A percentile compares a stretch with the other conserved stretches of the same genome.
phyloP scores from a whole-genome alignment of 768 basidiomycete species.

The Suillus americanus region DNA sequence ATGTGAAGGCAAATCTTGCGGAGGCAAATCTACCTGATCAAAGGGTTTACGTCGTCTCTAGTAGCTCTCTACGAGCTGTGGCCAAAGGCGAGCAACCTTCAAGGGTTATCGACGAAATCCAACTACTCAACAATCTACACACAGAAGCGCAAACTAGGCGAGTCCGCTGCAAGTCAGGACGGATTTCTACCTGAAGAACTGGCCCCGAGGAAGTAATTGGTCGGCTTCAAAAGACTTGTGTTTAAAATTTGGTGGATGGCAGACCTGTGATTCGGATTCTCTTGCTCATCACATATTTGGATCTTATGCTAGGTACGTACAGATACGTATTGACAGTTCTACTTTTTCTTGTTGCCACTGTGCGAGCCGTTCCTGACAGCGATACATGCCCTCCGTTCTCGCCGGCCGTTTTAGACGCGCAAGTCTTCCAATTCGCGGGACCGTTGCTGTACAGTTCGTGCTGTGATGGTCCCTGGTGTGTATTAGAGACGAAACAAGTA shows the following conservation, averaged over 20 bases:
- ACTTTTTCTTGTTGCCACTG: background rate
- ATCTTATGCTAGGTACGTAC: background rate
- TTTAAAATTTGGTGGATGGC: background rate
- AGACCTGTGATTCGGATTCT: background rate
- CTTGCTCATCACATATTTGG: background rate
- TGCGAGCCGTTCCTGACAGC: background rate
- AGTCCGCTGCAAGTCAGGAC: background rate
- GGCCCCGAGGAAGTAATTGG: background rate
- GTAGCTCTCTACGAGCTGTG: conserved; percentile 10
- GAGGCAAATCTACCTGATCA: conserved; percentile 17
- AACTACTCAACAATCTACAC: conserved; percentile 13
- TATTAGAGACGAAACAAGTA: too few relatives aligned
- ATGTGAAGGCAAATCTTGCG: conserved; percentile 13
- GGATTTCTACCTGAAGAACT: background rate
- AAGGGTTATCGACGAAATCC: conserved; percentile 14
- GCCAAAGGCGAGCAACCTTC: conserved; percentile 4
- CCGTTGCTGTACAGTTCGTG: too few relatives aligned
- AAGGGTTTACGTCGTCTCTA: conserved; percentile 22
- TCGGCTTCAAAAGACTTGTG: background rate
- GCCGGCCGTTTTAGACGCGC: too few relatives aligned
- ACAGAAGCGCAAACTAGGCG: conserved; percentile 13
- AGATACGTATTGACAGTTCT: background rate
- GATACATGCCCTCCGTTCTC: background rate
- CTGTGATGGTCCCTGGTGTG: too few relatives aligned
- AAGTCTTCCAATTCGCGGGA: too few relatives aligned